phyloP scores from a whole-genome alignment of 371 early-diverging fungal genomes.

The Lichtheimia hyalospora region DNA sequence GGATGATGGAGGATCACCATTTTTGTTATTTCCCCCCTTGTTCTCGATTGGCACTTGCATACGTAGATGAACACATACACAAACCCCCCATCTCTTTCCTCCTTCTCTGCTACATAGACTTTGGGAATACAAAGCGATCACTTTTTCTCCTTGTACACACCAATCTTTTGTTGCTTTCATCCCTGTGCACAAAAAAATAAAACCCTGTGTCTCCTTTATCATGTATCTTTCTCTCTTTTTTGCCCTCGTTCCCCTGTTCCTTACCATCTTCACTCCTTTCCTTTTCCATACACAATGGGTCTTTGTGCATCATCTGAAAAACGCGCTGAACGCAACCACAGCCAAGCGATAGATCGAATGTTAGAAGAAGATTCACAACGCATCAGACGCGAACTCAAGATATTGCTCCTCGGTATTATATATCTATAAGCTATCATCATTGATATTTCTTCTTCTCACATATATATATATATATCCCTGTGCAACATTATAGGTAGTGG shows the following conservation, averaged over 20 bases:
- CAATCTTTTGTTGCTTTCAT: background rate
- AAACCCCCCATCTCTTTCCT: background rate
- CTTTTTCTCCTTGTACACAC: background rate
- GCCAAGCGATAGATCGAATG: constrained; percentile 61
- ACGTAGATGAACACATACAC: background rate
- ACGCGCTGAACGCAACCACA: constrained; percentile 52
- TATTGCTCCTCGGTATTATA: constrained; percentile 65
- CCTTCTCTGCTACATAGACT: background rate
- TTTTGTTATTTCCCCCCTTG: too few species aligned
- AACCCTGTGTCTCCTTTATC: background rate
- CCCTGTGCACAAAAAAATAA: constrained; percentile 5
- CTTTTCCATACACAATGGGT: constrained; percentile 48
- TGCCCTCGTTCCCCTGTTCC: constrained; percentile 5
- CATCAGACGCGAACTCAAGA: constrained; percentile 70
- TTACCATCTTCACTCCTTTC: background rate
- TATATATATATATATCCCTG: background rate
- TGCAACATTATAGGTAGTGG: constrained; percentile 79
- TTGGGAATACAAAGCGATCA: too few species aligned
- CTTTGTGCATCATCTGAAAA: constrained; percentile 69
- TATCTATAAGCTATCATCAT: background rate
- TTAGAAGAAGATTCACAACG: constrained; percentile 59
- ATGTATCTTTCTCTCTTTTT: background rate
- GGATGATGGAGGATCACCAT: background rate
- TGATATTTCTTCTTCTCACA: background rate
- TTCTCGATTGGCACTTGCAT: too few species aligned